Base-by-base conservation (phyloP, 148 eudicot species). In the Diospyros lotus region DNA sequence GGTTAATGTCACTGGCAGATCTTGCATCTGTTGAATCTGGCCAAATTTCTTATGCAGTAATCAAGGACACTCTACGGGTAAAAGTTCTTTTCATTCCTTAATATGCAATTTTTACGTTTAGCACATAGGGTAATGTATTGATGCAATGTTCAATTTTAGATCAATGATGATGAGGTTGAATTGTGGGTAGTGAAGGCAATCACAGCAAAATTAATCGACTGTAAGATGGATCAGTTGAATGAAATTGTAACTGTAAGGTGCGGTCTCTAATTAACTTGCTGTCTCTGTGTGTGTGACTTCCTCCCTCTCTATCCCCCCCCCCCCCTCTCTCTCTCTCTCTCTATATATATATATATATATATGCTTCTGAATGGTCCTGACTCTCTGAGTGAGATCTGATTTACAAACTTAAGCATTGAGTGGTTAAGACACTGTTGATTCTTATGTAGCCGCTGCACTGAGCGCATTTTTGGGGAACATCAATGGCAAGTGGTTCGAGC, bases 221-320 rank as follows among this genome's bases (percentile, higher is more conserved):
- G 99, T 77, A 95, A 90, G 84, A 93, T 95, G 81, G 99, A 95
- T 81, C 99, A 95, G 82, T 89, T 93, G 87, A 95, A 95, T 80
- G 81, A 86, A 76, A 80, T 84, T 54, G 88, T 95, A 72, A 82
- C 87, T 73, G 93, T 95, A 73, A 95, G 91, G 99, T 95, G 81
- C 13, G 56, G 8, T 51, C 63, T 46, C 6, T 38, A 0, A 4
- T 3, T 39, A 15, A 18, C 8, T 17, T 41, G 62, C 12, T 72
- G 1, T 45, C 54, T 51, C 61, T 64, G 4, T 38, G 7, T 6
- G 15, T 45, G 9, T n/a, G 9, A 69, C 53, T 71, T 0, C 9
- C 55, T 60, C 28, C 0, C 28, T 0, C 28, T 28, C 28, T 28
- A n/a, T n/a, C n/a, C n/a, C n/a, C n/a, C n/a, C n/a, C n/a, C n/a